These are phyloP conservation scores for Canariomyces notabilis DNA, from an alignment of 2,329 filamentous ascomycete genomes.

Conservation along the genomic window DNA sequence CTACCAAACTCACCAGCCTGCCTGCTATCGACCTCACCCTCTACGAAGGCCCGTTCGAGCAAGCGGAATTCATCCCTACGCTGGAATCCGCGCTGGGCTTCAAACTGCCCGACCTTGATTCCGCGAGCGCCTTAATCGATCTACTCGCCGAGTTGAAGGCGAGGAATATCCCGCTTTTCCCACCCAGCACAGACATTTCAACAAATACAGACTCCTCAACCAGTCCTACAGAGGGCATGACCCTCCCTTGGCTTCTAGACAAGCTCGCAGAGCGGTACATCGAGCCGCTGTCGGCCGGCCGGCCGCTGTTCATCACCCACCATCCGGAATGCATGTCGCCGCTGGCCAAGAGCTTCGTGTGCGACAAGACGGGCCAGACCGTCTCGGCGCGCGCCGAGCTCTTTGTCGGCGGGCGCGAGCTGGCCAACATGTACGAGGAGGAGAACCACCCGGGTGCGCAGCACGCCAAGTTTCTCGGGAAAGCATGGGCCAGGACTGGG, in stretches of 20 bases:
- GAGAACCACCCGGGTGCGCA: conserved; percentile 91
- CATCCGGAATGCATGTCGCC: conserved; percentile 90
- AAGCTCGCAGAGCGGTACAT: conserved; percentile 70
- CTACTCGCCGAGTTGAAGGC: conserved; percentile 24
- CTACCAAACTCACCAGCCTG: conserved; percentile 42
- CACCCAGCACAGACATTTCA: conserved; percentile 44
- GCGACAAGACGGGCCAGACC: conserved; percentile 61
- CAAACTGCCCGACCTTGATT: conserved; percentile 58
- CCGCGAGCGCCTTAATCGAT: conserved; percentile 50
- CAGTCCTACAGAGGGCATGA: too few species aligned
- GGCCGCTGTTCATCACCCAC: conserved; percentile 80
- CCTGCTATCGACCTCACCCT: conserved; percentile 43
- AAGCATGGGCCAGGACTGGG: conserved; percentile 34
- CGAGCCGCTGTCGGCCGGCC: conserved; percentile 64
- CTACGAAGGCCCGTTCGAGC: conserved; percentile 51
- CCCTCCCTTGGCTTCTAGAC: conserved; percentile 69
- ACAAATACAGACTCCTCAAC: too few species aligned
- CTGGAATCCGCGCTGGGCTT: conserved; percentile 65
- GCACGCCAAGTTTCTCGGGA: conserved; percentile 68
- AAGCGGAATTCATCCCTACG: conserved; percentile 76
- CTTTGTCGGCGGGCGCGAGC: conserved; percentile 73
- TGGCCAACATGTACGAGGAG: conserved; percentile 97
- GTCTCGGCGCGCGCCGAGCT: conserved; percentile 81
- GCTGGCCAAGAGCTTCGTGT: conserved; percentile 78
- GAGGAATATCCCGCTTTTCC: conserved; percentile 58